phyloP scores from a whole-genome alignment of 345 rosid species.

The Cardamine resedifolia region DNA sequence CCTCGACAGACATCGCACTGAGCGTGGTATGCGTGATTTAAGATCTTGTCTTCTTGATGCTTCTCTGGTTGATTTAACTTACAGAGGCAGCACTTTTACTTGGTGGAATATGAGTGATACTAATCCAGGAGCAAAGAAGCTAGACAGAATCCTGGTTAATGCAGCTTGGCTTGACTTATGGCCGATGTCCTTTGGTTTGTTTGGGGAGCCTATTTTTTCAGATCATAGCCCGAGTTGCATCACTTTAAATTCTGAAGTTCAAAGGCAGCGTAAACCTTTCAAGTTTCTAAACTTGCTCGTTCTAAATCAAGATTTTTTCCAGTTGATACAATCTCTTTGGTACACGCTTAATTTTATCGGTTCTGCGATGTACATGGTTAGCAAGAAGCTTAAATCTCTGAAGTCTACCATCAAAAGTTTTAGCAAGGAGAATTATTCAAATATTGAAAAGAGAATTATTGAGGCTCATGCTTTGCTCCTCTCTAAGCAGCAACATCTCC shows the following conservation, averaged over 20 bases:
- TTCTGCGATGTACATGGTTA: not conserved
- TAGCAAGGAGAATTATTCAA: not conserved
- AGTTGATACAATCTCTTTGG: not conserved
- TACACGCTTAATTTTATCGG: not conserved
- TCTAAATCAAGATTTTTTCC: fast-evolving
- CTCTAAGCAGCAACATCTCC: no score
- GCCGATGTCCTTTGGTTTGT: not conserved
- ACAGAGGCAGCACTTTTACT: no score
- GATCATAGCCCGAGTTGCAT: not conserved
- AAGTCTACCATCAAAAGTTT: fast-evolving
- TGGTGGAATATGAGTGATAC: no score
- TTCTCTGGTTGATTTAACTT: no score
- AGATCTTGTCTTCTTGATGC: no score
- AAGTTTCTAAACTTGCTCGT: not conserved
- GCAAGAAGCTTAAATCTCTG: not conserved
- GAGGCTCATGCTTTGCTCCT: no score
- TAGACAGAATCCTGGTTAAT: no score
- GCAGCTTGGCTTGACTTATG: not conserved
- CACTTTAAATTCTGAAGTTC: no score
- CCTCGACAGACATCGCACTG: no score
- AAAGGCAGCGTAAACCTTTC: not conserved
- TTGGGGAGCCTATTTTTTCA: not conserved
- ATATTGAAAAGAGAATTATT: no score
- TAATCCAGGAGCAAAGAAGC: no score
- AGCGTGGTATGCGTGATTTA: no score